Evolutionary conservation across 2,329 filamentous ascomycete genomes (phyloP), one percentile per base, ranked within the genome.

Genomic region (Cladophialophora carrionii): DNA sequence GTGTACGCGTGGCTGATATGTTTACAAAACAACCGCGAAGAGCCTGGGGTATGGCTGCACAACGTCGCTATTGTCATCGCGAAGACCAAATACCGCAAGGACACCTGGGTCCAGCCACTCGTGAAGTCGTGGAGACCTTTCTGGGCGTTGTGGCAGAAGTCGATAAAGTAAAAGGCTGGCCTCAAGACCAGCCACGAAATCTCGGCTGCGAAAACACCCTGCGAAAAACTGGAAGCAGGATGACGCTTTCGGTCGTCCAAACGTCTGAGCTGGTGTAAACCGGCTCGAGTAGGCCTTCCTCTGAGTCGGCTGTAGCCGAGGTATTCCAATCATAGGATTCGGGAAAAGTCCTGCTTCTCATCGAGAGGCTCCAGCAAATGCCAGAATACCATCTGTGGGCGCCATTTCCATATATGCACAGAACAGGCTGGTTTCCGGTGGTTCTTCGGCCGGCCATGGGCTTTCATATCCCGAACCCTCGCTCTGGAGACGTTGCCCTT

Each of bases 31-130:
- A 60, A 29, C 14, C 52, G 34, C 43, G 31, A 52, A 60, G 57
- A 60, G 57, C 57, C 22, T 14, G 48, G 37, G 57, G 57, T 24
- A 51, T 43, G 22, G 57, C 57, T 14, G 57, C 57, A 22, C 57
- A 60, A 31, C 57, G 31, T 20, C 57, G 57, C 9, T 60, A 60
- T 37, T 6, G 57, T 24, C 14, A 26, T 37, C 26, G 57, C 17
- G 32, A 60, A 41, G 57, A 52, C 31, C 57, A 60, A 52, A 60
- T n/a, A 20, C 22, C 46, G 14, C 14, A 32, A 20, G 29, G 32
- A 37, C 29, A 52, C 20, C 26, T 60, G 17, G 46, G 43, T 22
- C 14, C 29, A 34, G 46, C 57, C 20, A 51, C 51, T 52, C 32
- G 46, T 52, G 57, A 52, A 32, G 4, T 29, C 17, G 46, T 37